These are phyloP conservation scores for Lachnellula arida DNA, from an alignment of 2,329 filamentous ascomycete species.

Conservation along the genomic window DNA sequence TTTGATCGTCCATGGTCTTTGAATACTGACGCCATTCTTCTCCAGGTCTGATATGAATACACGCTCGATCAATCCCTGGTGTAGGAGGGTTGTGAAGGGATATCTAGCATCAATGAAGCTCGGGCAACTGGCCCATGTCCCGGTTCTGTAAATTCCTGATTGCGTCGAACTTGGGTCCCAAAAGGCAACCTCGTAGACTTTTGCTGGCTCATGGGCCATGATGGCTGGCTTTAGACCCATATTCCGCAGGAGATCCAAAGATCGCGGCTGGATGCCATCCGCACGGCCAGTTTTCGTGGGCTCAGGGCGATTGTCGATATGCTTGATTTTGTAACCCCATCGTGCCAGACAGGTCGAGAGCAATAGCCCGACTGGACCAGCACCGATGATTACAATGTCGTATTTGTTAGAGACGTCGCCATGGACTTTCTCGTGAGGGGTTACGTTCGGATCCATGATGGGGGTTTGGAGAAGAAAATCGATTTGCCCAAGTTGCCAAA, in stretches of 20 bases:
- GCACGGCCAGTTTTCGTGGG: conserved; percentile 83
- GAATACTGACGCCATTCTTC: conserved; percentile 55
- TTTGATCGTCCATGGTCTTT: conserved; percentile 61
- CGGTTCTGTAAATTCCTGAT: conserved; percentile 58
- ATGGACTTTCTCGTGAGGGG: neutral
- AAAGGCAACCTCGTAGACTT: conserved; percentile 74
- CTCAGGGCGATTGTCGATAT: conserved; percentile 85
- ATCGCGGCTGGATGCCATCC: conserved; percentile 88
- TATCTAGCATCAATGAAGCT: conserved; percentile 72
- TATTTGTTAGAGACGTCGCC: conserved; percentile 35
- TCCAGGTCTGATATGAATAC: conserved; percentile 63
- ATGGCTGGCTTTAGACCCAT: conserved; percentile 85
- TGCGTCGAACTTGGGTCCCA: conserved; percentile 59
- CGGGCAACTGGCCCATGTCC: conserved; percentile 83
- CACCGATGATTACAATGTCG: conserved; percentile 78
- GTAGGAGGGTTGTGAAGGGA: conserved; percentile 65
- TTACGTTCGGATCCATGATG: neutral
- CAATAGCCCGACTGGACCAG: conserved; percentile 83
- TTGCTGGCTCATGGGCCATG: conserved; percentile 82
- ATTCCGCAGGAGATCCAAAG: conserved; percentile 79
- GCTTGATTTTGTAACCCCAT: conserved; percentile 94
- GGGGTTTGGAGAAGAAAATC: neutral
- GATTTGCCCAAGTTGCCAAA: neutral
- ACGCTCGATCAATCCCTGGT: conserved; percentile 67
- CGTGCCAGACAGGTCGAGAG: conserved; percentile 81